Evolutionary conservation across 257 asterid species (phyloP), one percentile per base, ranked within the genome.

Genomic region (Thymus quinquecostatus): DNA sequence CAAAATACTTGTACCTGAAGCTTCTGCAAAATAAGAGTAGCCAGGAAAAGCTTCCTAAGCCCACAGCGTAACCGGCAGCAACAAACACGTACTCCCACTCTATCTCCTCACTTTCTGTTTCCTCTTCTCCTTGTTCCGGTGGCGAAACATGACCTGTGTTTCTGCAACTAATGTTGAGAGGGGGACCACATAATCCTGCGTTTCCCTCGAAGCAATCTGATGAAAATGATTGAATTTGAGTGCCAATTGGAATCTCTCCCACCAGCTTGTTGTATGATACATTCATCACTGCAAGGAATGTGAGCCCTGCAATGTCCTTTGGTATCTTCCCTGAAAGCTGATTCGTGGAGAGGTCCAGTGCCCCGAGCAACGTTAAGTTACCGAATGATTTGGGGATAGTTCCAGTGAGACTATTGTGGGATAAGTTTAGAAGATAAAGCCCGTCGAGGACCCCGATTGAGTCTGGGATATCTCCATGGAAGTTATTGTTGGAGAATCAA

Each of bases 401-500:
- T 29, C 61, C 61, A 0, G 21, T 29, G 8, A 56, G 14, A 9
- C 40, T 56, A 10, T 56, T 56, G 40, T 29, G 40, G 8, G 61
- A 56, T 9, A 56, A 57, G 72, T 84, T 86, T 53, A 86, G 82
- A 53, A 79, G 43, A 71, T 72, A 48, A 14, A 84, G 78, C n/a
- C 72, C 64, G 63, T 13, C 71, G 32, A 83, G 82, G 5, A 60
- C 77, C 32, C 86, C 92, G 32, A 82, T 70, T 77, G 9, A 85
- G 85, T 64, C 49, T 12, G 49, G 54, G 27, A 84, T 75, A 4
- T 3, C 10, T 49, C 92, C 90, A 2, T 61, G 60, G 62, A 87
- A 83, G 41, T 82, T 78, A 45, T 85, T 87, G 66, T 78, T 28
- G 6, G 92, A 87, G 57, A 87, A 75, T 85, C 88, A 66, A 87